Conservation (phyloP, 2,329 filamentous ascomycete species). For the Cercospora sojina region DNA sequence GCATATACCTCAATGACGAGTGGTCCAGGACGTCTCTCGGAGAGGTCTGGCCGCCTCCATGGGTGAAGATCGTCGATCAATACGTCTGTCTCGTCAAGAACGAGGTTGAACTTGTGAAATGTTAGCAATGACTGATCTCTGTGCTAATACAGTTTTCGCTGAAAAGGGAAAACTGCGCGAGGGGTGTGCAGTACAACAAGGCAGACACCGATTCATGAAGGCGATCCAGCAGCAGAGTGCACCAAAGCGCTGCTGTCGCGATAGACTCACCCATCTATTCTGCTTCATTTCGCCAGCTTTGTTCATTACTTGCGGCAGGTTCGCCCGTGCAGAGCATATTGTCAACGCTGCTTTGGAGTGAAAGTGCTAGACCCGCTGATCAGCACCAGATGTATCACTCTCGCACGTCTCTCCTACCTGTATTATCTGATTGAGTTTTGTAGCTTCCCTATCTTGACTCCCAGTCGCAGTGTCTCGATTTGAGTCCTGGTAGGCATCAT, state of each 20-base stretch:
- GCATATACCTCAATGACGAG: conserved; percentile 89
- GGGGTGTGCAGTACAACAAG: not conserved
- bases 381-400: conserved; percentile 12
- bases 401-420: conserved; percentile 59
- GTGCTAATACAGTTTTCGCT: not conserved
- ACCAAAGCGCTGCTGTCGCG: not conserved
- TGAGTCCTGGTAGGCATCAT: conserved; percentile 35
- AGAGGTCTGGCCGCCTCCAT: conserved; percentile 78
- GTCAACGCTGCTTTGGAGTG: conserved; percentile 83
- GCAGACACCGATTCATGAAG: not conserved
- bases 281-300: conserved; percentile 64
- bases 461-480: conserved; percentile 44
- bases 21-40: conserved; percentile 74
- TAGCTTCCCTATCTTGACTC: conserved; percentile 62
- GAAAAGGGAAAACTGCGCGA: not conserved
- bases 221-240: not conserved
- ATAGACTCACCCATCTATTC: conserved; percentile 77
- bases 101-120: conserved; percentile 78
- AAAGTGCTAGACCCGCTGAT: conserved; percentile 66
- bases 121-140: conserved; percentile 3
- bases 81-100: conserved; percentile 87
- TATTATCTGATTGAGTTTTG: conserved; percentile 90
- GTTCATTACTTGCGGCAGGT: conserved; percentile 59
- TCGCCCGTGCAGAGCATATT: conserved; percentile 76
- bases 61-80: conserved; percentile 76